phyloP scores from a whole-genome alignment of 2,329 filamentous ascomycete genomes.

The Parasarocladium wereldwijsianum region DNA sequence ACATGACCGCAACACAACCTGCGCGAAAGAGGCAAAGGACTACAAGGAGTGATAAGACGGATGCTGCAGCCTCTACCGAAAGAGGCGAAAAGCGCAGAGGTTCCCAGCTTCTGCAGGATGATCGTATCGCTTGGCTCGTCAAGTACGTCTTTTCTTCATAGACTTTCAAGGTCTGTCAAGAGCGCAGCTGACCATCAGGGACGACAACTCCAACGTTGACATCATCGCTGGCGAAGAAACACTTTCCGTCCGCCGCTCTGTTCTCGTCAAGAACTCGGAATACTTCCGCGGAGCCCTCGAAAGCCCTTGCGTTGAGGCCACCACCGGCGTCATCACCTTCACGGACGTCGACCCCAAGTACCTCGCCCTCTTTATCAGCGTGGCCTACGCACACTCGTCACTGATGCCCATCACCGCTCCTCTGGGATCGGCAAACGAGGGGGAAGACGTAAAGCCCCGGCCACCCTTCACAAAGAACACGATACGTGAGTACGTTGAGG shows the following conservation, averaged over 20 bases:
- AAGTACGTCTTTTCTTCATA: constrained; percentile 13
- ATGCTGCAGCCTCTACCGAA: too few relatives aligned
- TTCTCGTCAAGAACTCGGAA: constrained; percentile 17
- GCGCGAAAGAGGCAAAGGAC: constrained; percentile 4
- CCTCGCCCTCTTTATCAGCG: constrained; percentile 18
- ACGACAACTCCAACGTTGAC: constrained; percentile 15
- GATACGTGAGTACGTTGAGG: constrained; percentile 19
- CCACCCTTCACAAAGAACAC: constrained; percentile 13
- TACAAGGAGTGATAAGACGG: neutral
- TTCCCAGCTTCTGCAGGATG: constrained; percentile 15
- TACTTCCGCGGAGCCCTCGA: constrained; percentile 17
- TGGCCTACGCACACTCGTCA: constrained; percentile 19
- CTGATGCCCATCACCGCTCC: constrained; percentile 16
- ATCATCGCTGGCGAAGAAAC: constrained; percentile 15
- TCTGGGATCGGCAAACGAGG: constrained; percentile 8
- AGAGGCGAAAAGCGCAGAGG: constrained; percentile 6
- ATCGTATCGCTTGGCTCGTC: constrained; percentile 18
- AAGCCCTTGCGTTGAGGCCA: constrained; percentile 14
- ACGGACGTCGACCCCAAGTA: constrained; percentile 19
- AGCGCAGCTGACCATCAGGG: constrained; percentile 8
- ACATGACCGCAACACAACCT: too few relatives aligned
- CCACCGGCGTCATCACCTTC: constrained; percentile 14
- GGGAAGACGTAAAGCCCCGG: too few relatives aligned
- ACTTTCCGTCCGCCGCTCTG: constrained; percentile 15
- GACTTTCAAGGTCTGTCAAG: neutral